phyloP scores from a whole-genome alignment of 129 eudicot genomes.

The Silybum marianum region DNA sequence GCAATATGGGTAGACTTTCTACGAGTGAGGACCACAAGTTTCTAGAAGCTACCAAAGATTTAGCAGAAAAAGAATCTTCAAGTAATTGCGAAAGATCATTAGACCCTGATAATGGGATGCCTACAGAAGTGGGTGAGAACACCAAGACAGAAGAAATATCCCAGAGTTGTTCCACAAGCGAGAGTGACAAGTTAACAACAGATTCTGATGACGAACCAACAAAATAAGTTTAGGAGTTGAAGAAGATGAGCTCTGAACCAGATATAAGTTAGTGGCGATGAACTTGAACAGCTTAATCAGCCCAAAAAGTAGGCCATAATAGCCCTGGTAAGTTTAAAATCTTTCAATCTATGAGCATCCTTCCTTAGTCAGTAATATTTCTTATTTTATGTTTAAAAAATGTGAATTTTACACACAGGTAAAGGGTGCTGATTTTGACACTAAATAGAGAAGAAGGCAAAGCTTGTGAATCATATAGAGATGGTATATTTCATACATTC shows the following conservation, averaged over 20 bases:
- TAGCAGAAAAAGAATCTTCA: constrained; percentile 2
- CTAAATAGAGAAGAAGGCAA: constrained; percentile 19
- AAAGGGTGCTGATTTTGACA: constrained; percentile 14
- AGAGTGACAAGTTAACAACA: constrained; percentile 2
- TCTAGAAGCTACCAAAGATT: constrained; percentile 21
- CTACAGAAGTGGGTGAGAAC: too few species aligned
- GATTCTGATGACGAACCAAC: constrained; percentile 17
- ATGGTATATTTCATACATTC: constrained; percentile 18
- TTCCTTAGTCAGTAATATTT: not conserved
- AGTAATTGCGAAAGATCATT: not conserved
- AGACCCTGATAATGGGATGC: not conserved
- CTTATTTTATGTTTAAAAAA: not conserved
- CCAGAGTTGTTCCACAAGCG: constrained; percentile 22
- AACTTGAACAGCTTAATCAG: constrained; percentile 17
- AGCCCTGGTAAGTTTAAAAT: constrained; percentile 22
- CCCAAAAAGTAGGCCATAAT: constrained; percentile 7
- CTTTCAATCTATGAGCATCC: constrained; percentile 8
- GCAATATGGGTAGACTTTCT: constrained; percentile 3
- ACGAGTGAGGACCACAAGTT: not conserved
- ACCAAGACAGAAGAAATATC: not conserved
- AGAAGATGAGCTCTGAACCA: not conserved
- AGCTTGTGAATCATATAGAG: constrained; percentile 9
- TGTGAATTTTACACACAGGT: constrained; percentile 19
- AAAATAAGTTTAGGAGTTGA: not conserved
- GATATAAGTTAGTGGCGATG: constrained; percentile 32